Base-by-base conservation (phyloP, 2,329 filamentous ascomycete genomes). In the Fusarium brachygibbosum region DNA sequence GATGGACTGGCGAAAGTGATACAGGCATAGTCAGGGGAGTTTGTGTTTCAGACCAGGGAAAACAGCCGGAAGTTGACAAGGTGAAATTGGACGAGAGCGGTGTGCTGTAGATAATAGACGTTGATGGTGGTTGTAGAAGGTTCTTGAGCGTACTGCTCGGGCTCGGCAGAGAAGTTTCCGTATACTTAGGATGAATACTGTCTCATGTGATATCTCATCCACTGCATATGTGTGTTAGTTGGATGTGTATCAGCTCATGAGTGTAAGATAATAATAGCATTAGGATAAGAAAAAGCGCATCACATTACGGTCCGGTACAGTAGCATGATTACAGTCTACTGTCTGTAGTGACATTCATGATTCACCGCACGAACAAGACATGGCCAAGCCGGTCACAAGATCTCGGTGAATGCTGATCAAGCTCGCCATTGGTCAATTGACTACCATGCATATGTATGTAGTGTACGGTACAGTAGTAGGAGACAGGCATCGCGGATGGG, bases 391-490 rank as follows among this genome's bases (percentile, higher is more conserved):
- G 50, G 57, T 49, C 38, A 58, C 54, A 58, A 55, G 49, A 63
- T 66, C 59, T 74, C 55, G 66, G 69, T 72, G 66, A 74, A 55
- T 31, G 41, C 32, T 32, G 34, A 62, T 54, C 48, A 37, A 57
- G 42, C 31, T 42, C 31, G 2, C 25, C 19, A 72, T 72, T 73
- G 71, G 71, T 58, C 71, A 73, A 73, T 73, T 70, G 50, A 21
- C 25, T 41, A 35, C 13, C 41, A 41, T 60, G 35, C 45, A 37
- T 42, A n/a, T 40, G 32, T 45, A 42, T 56, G 57, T 49, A 51
- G n/a, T 25, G 23, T 25, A 6, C n/a, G 16, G 23, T 45, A 45
- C 48, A 16, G 51, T 21, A 21, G 23, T 23, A 50, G 31, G 45
- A 41, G 45, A 31, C 40, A 45, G 52, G 50, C 51, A 55, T 52